Conservation (phyloP, 352 stramenopile species). For the Pythium scleroteichum region DNA sequence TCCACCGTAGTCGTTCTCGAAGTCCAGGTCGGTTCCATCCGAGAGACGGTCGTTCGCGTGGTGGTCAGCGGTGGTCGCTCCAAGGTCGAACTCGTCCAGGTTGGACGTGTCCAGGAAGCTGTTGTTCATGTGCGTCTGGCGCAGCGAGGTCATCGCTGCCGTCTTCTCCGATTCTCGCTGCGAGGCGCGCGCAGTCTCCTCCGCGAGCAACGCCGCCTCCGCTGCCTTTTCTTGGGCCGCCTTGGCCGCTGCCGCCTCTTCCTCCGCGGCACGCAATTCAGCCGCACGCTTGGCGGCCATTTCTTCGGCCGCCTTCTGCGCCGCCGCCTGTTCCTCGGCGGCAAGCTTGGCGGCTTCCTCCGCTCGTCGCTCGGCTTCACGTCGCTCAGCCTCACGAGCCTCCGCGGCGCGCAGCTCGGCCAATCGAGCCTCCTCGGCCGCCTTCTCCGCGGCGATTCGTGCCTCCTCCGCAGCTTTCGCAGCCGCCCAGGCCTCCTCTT, state of each 20-base stretch:
- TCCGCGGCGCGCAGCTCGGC: conserved; percentile 19
- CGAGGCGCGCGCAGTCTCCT: conserved; percentile 24
- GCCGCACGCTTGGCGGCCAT: conserved; percentile 34
- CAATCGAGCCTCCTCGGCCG: conserved; percentile 21
- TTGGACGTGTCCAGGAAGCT: conserved; percentile 27
- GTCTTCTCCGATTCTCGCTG: conserved; percentile 26
- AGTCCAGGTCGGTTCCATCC: conserved; percentile 66
- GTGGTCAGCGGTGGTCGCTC: conserved; percentile 36
- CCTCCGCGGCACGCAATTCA: conserved; percentile 28
- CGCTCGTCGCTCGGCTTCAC: conserved; percentile 10
- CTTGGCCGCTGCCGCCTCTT: conserved; percentile 28
- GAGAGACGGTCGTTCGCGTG: conserved; percentile 54
- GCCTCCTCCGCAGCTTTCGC: conserved; percentile 28
- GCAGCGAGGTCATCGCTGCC: conserved; percentile 4
- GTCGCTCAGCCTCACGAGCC: conserved; percentile 32
- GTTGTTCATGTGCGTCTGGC: conserved; percentile 22
- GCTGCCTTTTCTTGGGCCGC: conserved; percentile 26
- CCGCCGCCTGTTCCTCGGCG: conserved; percentile 28
- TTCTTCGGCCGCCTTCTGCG: conserved; percentile 47
- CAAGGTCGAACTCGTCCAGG: conserved; percentile 77
- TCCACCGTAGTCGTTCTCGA: conserved; percentile 50
- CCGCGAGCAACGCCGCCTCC: conserved; percentile 11
- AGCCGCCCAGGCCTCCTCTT: conserved; percentile 30
- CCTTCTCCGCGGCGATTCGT: conserved; percentile 2
- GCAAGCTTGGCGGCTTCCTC: conserved; percentile 5